Conservation (phyloP, 2,329 filamentous ascomycete species). For the Exophiala aquamarina region DNA sequence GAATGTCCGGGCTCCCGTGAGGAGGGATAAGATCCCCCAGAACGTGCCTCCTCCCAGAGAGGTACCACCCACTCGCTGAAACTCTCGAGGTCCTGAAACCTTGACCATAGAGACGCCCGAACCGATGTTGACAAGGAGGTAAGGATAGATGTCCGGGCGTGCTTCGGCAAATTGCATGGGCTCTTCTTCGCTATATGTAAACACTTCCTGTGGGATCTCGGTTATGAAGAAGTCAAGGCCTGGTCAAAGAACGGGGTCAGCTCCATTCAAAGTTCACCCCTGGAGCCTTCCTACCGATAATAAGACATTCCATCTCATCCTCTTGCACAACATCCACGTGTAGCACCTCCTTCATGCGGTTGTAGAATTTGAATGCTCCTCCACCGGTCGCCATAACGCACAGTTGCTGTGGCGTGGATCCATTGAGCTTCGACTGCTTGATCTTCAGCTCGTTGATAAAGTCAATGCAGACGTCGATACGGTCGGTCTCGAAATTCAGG, state of each 20-base stretch:
- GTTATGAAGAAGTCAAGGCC: constrained; percentile 98
- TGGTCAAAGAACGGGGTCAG: too few relatives aligned
- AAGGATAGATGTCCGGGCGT: constrained; percentile 83
- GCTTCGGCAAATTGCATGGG: constrained; percentile 87
- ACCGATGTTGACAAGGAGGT: constrained; percentile 96
- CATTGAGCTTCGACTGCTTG: constrained; percentile 76
- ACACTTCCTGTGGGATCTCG: constrained; percentile 94
- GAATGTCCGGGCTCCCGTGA: constrained; percentile 93
- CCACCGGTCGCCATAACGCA: constrained; percentile 96
- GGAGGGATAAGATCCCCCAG: constrained; percentile 87
- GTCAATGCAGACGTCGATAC: constrained; percentile 88
- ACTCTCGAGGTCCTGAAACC: constrained; percentile 83
- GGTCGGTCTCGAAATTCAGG: constrained; percentile 91
- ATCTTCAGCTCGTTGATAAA: constrained; percentile 85
- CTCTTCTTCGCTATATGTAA: constrained; percentile 84
- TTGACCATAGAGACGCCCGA: constrained; percentile 97
- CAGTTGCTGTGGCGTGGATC: constrained; percentile 67
- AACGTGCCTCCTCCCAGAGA: constrained; percentile 95
- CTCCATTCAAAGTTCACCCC: too few relatives aligned
- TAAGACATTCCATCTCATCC: constrained; percentile 98
- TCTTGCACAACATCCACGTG: constrained; percentile 81
- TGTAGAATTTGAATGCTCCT: constrained; percentile 95
- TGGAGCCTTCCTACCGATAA: constrained; percentile 67
- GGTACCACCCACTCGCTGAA: constrained; percentile 88
- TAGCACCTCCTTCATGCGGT: constrained; percentile 78